phyloP scores from a whole-genome alignment of 2,329 filamentous ascomycete genomes.

The Claviceps sp. region DNA sequence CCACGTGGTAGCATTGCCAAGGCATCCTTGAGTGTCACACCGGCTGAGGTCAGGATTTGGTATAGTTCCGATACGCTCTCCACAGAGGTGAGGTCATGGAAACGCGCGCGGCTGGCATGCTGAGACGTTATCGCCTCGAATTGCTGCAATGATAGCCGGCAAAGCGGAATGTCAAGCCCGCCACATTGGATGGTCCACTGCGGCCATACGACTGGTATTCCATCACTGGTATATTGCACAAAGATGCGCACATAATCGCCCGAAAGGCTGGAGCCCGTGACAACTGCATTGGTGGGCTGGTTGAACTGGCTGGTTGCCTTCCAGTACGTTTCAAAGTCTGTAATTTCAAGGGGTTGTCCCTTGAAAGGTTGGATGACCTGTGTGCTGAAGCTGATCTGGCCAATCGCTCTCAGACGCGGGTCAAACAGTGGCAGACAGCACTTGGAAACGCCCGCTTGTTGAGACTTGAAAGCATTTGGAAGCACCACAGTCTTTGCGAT shows the following conservation, averaged over 20 bases:
- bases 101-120: slow-evolving; percentile 28
- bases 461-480: slow-evolving; percentile 69
- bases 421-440: slow-evolving; percentile 89
- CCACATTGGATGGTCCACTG: slow-evolving; percentile 66
- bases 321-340: slow-evolving; percentile 98
- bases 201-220: slow-evolving; percentile 76
- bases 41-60: slow-evolving; percentile 57
- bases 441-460: slow-evolving; percentile 53
- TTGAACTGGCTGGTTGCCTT: slow-evolving; percentile 93
- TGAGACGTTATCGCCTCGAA: slow-evolving; percentile 43
- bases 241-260: slow-evolving; percentile 91
- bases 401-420: slow-evolving; percentile 78
- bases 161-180: slow-evolving; percentile 69
- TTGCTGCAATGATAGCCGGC: slow-evolving; percentile 61
- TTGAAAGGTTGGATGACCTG: slow-evolving; percentile 95
- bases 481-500: slow-evolving; percentile 92
- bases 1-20: slow-evolving; percentile 60
- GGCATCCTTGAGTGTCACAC: slow-evolving; percentile 67
- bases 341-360: slow-evolving; percentile 86
- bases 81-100: slow-evolving; percentile 27
- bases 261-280: slow-evolving; percentile 88
- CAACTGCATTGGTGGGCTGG: slow-evolving; percentile 64
- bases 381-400: slow-evolving; percentile 84
- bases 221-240: slow-evolving; percentile 82
- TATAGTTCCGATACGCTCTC: slow-evolving; percentile 54